These are phyloP conservation scores for Cryphonectria radicalis DNA, from an alignment of 2,329 filamentous ascomycete genomes.

Conservation along the genomic window DNA sequence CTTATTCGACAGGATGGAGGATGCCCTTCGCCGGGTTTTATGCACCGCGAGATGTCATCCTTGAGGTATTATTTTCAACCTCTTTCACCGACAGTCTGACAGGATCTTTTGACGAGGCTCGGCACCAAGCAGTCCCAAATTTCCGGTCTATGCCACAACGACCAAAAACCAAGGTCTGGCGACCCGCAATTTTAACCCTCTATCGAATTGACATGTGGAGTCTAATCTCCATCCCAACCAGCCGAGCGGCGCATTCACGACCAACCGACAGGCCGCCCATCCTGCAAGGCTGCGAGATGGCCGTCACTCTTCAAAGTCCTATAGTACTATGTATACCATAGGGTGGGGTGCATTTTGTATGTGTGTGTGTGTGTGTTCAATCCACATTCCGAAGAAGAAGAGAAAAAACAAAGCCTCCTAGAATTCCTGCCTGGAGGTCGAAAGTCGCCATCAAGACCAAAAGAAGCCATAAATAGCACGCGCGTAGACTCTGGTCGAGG, in stretches of 20 bases:
- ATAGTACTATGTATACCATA: not conserved
- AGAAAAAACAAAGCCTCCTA: not conserved
- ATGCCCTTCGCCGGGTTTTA: not conserved
- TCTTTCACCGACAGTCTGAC: not conserved
- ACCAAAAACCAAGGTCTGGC: constrained; percentile 18
- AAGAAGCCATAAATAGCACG: not conserved
- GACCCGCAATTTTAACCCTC: constrained; percentile 16
- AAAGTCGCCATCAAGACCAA: not conserved
- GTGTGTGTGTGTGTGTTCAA: not conserved
- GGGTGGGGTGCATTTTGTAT: not conserved
- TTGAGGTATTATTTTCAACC: not conserved
- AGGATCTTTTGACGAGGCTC: not conserved
- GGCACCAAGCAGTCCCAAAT: constrained; percentile 17
- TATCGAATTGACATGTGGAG: constrained; percentile 12
- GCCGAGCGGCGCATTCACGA: not conserved
- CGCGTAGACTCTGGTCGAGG: not conserved
- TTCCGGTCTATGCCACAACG: constrained; percentile 14
- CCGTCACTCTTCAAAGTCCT: not conserved
- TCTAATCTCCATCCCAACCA: not conserved
- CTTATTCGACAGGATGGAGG: not conserved
- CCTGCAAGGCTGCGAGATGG: constrained; percentile 2
- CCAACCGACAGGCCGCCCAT: constrained; percentile 1
- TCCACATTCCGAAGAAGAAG: not conserved
- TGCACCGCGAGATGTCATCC: not conserved
- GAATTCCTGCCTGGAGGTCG: not conserved